A percentile compares a stretch with the other conserved stretches of the same genome.
These are phyloP conservation scores for Camelina hispida DNA, from an alignment of 345 rosid genomes.

Conservation along the genomic window DNA sequence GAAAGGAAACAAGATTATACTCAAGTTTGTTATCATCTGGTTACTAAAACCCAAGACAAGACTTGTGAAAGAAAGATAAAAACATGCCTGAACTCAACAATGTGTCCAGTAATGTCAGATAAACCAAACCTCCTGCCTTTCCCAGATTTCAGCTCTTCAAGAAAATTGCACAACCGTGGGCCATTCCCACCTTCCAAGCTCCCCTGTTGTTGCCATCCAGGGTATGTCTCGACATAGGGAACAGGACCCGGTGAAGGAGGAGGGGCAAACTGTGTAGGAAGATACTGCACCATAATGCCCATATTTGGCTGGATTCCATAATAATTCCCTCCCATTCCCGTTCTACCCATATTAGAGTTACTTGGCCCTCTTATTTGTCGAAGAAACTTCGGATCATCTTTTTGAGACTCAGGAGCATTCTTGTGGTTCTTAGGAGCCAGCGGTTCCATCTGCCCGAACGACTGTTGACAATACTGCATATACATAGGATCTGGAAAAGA, in stretches of 20 bases:
- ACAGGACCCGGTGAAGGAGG: conserved; percentile 48
- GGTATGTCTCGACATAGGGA: conserved; percentile 45
- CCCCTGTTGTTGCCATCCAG: conserved; percentile 60
- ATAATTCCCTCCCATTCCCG: conserved; percentile 46
- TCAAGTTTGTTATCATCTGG: conserved; percentile 29
- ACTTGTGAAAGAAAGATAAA: conserved; percentile 10
- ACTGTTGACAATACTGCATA: conserved; percentile 56
- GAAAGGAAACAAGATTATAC: conserved; percentile 38
- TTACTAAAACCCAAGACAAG: conserved; percentile 6
- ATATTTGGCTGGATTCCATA: conserved; percentile 48
- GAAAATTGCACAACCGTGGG: conserved; percentile 52
- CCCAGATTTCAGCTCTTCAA: conserved; percentile 68
- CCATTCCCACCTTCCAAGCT: conserved; percentile 51
- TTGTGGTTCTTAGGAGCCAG: conserved; percentile 47
- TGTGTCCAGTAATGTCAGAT: conserved; percentile 63
- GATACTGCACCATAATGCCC: conserved; percentile 56
- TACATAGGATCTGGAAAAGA: conserved; percentile 51
- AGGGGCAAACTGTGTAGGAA: conserved; percentile 48
- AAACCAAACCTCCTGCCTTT: conserved; percentile 69
- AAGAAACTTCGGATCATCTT: conserved; percentile 48
- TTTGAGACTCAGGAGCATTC: conserved; percentile 43
- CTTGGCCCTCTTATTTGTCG: conserved; percentile 45
- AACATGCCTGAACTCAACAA: conserved; percentile 70
- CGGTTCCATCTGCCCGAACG: conserved; percentile 53
- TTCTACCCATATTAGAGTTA: conserved; percentile 44